phyloP scores from a whole-genome alignment of 306 rosid species.

The Vigna radiata region DNA sequence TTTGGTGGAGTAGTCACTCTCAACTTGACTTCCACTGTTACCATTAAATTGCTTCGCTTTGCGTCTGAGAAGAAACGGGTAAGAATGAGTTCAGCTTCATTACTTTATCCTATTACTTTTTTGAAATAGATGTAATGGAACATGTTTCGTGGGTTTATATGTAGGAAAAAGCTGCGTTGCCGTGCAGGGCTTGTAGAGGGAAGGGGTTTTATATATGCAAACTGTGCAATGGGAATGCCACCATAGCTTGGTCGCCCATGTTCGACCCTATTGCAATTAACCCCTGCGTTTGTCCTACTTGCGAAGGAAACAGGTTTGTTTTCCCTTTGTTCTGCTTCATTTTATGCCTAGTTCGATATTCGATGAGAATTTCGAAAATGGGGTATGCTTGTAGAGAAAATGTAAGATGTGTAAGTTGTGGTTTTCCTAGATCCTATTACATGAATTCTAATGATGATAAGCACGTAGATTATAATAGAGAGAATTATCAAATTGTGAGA shows the following conservation, averaged over 20 bases:
- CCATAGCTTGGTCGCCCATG: constrained; percentile 85
- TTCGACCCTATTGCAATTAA: constrained; percentile 87
- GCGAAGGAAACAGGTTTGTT: constrained; percentile 88
- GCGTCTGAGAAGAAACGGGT: constrained; percentile 77
- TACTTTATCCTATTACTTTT: not conserved
- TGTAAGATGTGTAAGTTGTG: too few relatives aligned
- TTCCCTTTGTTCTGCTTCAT: not conserved
- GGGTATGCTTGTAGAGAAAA: constrained; percentile 4
- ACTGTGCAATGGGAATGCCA: constrained; percentile 78
- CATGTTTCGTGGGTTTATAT: constrained; percentile 31
- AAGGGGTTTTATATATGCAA: constrained; percentile 90
- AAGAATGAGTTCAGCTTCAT: constrained; percentile 21
- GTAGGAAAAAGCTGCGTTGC: constrained; percentile 68
- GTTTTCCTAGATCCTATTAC: too few relatives aligned
- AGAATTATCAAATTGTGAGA: too few relatives aligned
- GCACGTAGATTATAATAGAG: too few relatives aligned
- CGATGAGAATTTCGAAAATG: not conserved
- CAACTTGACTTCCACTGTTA: constrained; percentile 67
- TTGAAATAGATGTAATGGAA: constrained; percentile 1
- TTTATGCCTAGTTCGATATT: constrained; percentile 18
- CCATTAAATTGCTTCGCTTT: constrained; percentile 61
- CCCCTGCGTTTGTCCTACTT: constrained; percentile 94
- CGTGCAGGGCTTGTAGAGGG: constrained; percentile 79
- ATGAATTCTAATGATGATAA: too few relatives aligned
- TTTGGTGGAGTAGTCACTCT: constrained; percentile 69